Evolutionary conservation across 768 basidiomycete genomes (phyloP).

Genomic region (Psilocybe azurescens): DNA sequence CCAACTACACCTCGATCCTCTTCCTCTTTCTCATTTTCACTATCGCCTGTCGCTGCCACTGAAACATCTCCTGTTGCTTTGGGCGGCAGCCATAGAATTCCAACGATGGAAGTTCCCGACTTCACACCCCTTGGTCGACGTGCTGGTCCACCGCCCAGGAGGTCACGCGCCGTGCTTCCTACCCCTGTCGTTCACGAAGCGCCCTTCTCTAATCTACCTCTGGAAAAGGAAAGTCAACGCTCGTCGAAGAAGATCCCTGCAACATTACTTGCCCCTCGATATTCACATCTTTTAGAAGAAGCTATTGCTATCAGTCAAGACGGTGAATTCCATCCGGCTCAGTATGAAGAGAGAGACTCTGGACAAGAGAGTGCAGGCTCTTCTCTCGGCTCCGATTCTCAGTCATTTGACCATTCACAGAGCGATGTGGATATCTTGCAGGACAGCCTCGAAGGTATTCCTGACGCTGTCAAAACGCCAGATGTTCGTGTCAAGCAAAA

Average conservation of each 20-base stretch:
- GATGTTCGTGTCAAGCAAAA: neutral
- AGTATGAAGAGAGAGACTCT: neutral
- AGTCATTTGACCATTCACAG: neutral
- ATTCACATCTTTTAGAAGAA: constrained; percentile 63
- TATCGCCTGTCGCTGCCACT: constrained; percentile 2
- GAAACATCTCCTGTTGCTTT: constrained; percentile 6
- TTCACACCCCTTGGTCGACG: constrained; percentile 54
- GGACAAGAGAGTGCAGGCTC: neutral
- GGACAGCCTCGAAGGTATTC: neutral
- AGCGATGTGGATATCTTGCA: neutral
- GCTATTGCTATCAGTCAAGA: constrained; percentile 45
- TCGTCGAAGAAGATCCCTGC: constrained; percentile 37
- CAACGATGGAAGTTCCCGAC: constrained; percentile 52
- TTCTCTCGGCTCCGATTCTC: neutral
- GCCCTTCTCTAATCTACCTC: constrained; percentile 37
- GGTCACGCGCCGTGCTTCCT: constrained; percentile 27
- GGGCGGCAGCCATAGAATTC: constrained; percentile 14
- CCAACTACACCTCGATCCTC: constrained; percentile 48
- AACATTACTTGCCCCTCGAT: constrained; percentile 56
- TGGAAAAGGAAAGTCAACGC: constrained; percentile 16
- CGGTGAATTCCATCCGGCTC: neutral
- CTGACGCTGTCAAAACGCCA: neutral
- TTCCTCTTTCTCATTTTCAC: constrained; percentile 27
- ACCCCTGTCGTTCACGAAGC: constrained; percentile 29
- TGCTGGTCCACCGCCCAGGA: constrained; percentile 29